These are phyloP conservation scores for Candida chilensis DNA, from an alignment of 805 yeast species.

Conservation along the genomic window DNA sequence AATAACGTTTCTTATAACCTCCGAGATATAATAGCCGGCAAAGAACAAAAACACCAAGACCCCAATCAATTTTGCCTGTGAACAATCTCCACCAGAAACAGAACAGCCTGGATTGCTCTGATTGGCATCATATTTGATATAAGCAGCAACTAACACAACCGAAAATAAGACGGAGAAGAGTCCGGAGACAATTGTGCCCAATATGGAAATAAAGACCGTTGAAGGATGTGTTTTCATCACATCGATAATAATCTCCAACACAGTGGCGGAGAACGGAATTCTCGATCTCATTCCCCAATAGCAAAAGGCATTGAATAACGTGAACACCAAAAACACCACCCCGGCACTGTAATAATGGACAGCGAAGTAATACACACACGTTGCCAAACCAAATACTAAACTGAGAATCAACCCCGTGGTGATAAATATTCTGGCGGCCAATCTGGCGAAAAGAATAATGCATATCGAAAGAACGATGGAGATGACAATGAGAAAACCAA, in stretches of 20 bases:
- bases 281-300: slow-evolving; percentile 66
- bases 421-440: slow-evolving; percentile 60
- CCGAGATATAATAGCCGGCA: slow-evolving; percentile 78
- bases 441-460: slow-evolving; percentile 53
- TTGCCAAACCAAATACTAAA: slow-evolving; percentile 60
- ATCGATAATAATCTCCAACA: slow-evolving; percentile 63
- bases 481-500: slow-evolving; percentile 55
- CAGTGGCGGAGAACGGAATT: slow-evolving; percentile 68
- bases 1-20: slow-evolving; percentile 70
- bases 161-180: slow-evolving; percentile 61
- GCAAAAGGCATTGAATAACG: slow-evolving; percentile 54
- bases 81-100: slow-evolving; percentile 45
- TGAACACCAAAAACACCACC: slow-evolving; percentile 59
- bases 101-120: slow-evolving; percentile 41
- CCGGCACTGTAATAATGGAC: slow-evolving; percentile 74
- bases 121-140: slow-evolving; percentile 66
- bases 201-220: slow-evolving; percentile 46
- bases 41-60: slow-evolving; percentile 66
- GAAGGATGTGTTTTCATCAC: slow-evolving; percentile 71
- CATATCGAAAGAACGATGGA: slow-evolving; percentile 47
- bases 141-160: slow-evolving; percentile 62
- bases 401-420: slow-evolving; percentile 60
- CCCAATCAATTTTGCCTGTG: slow-evolving; percentile 53
- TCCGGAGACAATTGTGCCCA: slow-evolving; percentile 53
- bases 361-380: slow-evolving; percentile 66